A percentile compares a stretch with the other conserved stretches of the same genome.
These are phyloP conservation scores for Eutrema salsugineum DNA, from an alignment of 441 rosid species.

Conservation along the genomic window DNA sequence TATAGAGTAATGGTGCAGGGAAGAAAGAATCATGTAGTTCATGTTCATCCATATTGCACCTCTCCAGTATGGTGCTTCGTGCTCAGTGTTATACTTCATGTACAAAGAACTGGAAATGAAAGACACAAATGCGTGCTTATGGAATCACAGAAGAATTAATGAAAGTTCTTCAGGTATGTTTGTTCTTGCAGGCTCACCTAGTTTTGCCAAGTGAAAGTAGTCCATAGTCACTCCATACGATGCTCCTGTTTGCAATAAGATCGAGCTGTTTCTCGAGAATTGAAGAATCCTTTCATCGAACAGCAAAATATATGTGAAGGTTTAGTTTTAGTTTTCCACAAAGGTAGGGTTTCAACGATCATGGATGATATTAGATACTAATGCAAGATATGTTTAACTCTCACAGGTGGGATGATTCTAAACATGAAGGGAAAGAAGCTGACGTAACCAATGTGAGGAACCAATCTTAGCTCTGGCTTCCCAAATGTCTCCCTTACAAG, in stretches of 20 bases:
- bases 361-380: background rate
- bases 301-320: background rate
- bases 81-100: conserved; percentile 91
- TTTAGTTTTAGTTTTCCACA: background rate
- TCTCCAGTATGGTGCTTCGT: conserved; percentile 97
- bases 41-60: conserved; percentile 98
- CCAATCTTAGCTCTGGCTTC: conserved; percentile 66
- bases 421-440: conserved; percentile 95
- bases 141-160: background rate
- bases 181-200: conserved; percentile 44
- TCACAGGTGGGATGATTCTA: conserved; percentile 87
- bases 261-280: conserved; percentile 86
- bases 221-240: conserved; percentile 85
- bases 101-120: conserved; percentile 63
- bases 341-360: background rate
- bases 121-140: background rate
- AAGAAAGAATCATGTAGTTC: conserved; percentile 90
- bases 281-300: conserved; percentile 60
- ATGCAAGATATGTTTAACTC: conserved; percentile 33
- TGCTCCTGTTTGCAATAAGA: conserved; percentile 67
- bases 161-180: background rate
- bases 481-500: conserved; percentile 77
- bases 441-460: conserved; percentile 94
- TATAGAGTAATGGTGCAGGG: conserved; percentile 75
- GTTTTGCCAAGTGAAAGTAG: conserved; percentile 89